Conservation (phyloP, 2,329 filamentous ascomycete species). For the Hyphodiscus sp. region DNA sequence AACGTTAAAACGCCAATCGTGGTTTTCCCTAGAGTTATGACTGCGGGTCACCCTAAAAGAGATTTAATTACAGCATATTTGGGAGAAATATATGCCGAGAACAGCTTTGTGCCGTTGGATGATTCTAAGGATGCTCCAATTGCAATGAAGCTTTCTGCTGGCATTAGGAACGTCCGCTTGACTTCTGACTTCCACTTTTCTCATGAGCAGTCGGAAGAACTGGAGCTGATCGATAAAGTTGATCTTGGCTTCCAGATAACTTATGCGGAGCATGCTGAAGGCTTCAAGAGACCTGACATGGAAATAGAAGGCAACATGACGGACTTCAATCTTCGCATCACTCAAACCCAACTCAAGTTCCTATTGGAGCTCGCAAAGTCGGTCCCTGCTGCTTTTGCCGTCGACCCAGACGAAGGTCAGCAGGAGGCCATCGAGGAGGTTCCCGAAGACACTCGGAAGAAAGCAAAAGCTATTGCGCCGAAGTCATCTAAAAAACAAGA, state of each 20-base stretch:
- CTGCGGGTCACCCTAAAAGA: constrained; percentile 61
- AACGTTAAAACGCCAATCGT: constrained; percentile 93
- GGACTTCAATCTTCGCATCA: constrained; percentile 82
- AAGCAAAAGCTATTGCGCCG: constrained; percentile 17
- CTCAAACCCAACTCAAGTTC: constrained; percentile 86
- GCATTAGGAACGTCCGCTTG: constrained; percentile 84
- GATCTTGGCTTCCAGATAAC: constrained; percentile 90
- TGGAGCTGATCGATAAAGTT: constrained; percentile 96
- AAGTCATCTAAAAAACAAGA: constrained; percentile 2
- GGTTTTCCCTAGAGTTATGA: constrained; percentile 78
- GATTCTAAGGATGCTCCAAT: constrained; percentile 66
- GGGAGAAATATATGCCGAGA: constrained; percentile 95
- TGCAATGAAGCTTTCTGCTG: constrained; percentile 84
- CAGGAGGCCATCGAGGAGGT: constrained; percentile 71
- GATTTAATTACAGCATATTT: constrained; percentile 89
- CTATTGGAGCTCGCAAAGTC: constrained; percentile 80
- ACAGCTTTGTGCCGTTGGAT: constrained; percentile 80
- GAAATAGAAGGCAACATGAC: constrained; percentile 91
- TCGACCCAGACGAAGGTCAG: constrained; percentile 63
- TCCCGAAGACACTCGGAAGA: constrained; percentile 39
- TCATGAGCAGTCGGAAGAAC: constrained; percentile 66
- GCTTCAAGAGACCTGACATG: constrained; percentile 75
- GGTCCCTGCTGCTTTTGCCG: constrained; percentile 79
- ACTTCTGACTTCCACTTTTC: constrained; percentile 85
- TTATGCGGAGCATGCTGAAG: constrained; percentile 77